Evolutionary conservation across 805 yeast species (phyloP), one percentile per base, ranked within the genome.

Genomic region (Dipodascopsis uninucleata): DNA sequence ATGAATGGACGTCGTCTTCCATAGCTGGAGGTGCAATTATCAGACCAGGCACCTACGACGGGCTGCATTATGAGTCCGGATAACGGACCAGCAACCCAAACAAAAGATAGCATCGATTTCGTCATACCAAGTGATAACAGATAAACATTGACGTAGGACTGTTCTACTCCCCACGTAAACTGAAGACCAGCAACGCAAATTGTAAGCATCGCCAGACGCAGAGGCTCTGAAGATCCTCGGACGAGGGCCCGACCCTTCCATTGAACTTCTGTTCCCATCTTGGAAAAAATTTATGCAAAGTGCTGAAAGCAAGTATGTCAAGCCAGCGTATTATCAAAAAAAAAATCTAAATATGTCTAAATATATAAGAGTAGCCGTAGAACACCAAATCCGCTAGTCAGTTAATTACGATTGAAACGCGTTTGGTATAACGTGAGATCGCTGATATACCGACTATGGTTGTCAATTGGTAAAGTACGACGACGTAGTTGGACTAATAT

Each of bases 51-150:
- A 1, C 85, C 85, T 29, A 79, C 75, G 6, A 79, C 65, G 0
- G 85, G 85, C 60, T 80, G 85, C 3, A 82, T 82, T 21, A 79
- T 54, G 1, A 80, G 68, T 0, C 85, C 85, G n/a, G 81, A 74
- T 14, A 78, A 56, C 1, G 85, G 85, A 2, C 85, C 83, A 1
- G 83, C 82, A 18, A 80, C 70, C 85, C 85, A 80, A 4, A 79
- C 72, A 36, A 80, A 63, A 3, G 82, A 78, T 46, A 79, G 60
- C 1, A 70, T 57, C 24, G 75, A 71, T 55, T 78, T 78, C 2
- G 82, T 71, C 39, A 79, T 65, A 3, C 85, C 85, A 14, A 79
- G 62, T 1, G 81, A 76, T 16, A 78, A 62, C 12, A 79, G 59
- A 53, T 72, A 78, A 1, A 82, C 53, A 41, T 50, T 50, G 20